Evolutionary conservation across 208 protist genomes (phyloP).

Genomic region (Tritrichomonas musculus): DNA sequence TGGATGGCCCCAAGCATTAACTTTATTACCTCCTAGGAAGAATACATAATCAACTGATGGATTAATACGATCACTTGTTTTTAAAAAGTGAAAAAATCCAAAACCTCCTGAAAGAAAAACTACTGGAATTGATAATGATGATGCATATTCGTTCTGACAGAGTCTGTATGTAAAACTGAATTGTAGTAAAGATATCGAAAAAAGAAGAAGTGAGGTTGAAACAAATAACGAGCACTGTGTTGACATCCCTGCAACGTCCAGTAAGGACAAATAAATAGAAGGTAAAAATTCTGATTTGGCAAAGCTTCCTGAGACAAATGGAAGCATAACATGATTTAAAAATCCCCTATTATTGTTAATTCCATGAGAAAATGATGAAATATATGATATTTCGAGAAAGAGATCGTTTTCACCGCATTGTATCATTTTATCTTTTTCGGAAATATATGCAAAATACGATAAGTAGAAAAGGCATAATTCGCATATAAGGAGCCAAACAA

Average conservation of each 20-base stretch:
- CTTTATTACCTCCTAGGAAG: background rate
- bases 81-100: background rate
- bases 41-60: background rate
- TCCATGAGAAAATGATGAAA: background rate
- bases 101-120: background rate
- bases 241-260: background rate
- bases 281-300: background rate
- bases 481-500: background rate
- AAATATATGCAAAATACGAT: background rate
- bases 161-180: background rate
- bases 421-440: background rate
- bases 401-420: background rate
- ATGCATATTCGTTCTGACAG: background rate
- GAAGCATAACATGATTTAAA: background rate
- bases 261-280: background rate
- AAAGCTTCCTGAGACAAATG: background rate
- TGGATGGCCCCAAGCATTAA: background rate
- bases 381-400: background rate
- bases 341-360: background rate
- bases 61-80: background rate
- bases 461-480: background rate
- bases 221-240: background rate
- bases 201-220: background rate
- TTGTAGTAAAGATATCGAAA: background rate
- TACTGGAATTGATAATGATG: background rate